These are phyloP conservation scores for Helichrysum umbraculigerum DNA, from an alignment of 129 eudicot species.

Conservation along the genomic window DNA sequence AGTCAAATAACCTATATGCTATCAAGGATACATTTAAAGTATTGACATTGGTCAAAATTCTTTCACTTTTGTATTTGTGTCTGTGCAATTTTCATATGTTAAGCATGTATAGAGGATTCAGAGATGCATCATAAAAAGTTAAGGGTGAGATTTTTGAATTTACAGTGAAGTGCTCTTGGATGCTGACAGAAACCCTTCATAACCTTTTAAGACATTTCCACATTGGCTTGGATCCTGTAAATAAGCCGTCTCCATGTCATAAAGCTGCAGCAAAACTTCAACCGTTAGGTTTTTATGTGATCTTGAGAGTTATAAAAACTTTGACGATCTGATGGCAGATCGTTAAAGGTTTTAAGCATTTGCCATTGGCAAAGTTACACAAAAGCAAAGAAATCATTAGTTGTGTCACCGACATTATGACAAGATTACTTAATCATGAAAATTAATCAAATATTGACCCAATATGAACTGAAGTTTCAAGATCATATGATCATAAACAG, in stretches of 20 bases:
- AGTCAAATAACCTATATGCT: neutral
- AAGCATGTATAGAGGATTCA: neutral
- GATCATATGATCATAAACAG: neutral
- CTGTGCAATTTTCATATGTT: neutral
- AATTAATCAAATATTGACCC: neutral
- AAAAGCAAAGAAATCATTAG: neutral
- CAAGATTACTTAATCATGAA: neutral
- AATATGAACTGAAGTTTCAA: constrained; percentile 3
- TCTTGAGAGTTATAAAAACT: neutral
- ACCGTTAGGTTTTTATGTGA: constrained; percentile 9
- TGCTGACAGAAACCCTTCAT: constrained; percentile 83
- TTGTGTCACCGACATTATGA: neutral
- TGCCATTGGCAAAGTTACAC: neutral
- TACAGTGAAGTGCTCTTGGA: constrained; percentile 90
- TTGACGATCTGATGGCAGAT: neutral
- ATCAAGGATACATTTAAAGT: neutral
- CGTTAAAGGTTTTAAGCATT: neutral
- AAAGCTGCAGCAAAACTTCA: constrained; percentile 50
- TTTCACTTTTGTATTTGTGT: constrained; percentile 1
- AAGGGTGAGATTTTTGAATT: constrained; percentile 26
- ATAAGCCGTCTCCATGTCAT: constrained; percentile 94
- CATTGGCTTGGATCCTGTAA: constrained; percentile 93
- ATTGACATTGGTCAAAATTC: neutral
- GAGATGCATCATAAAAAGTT: constrained; percentile 5
- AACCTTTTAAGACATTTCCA: constrained; percentile 98